These are phyloP conservation scores for Lophiostoma macrostomum DNA, from an alignment of 495 filamentous ascomycete species.

Conservation along the genomic window DNA sequence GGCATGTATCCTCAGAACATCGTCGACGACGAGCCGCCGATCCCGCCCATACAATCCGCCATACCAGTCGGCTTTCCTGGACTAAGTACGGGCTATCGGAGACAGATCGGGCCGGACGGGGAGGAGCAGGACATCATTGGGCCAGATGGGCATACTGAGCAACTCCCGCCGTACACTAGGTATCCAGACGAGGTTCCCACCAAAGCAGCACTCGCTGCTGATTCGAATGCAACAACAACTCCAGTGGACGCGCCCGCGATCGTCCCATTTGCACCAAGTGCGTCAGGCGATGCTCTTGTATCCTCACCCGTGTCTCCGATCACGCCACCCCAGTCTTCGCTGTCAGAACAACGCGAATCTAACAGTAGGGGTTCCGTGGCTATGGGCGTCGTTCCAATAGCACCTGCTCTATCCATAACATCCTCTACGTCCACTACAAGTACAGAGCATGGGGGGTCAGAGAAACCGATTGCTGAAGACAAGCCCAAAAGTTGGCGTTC, in stretches of 20 bases:
- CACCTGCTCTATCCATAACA: constrained; percentile 2
- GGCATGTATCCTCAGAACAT: constrained; percentile 79
- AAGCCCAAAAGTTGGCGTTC: constrained; percentile 14
- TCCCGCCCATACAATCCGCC: constrained; percentile 29
- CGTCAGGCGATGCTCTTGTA: constrained; percentile 17
- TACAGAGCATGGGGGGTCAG: constrained; percentile 2
- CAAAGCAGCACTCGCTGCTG: constrained; percentile 28
- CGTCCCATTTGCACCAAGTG: not conserved
- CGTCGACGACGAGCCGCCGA: constrained; percentile 46
- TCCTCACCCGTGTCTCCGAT: not conserved
- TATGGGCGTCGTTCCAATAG: too few relatives aligned
- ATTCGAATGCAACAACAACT: constrained; percentile 16
- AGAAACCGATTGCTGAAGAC: constrained; percentile 1
- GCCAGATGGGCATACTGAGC: constrained; percentile 86
- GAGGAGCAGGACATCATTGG: constrained; percentile 87
- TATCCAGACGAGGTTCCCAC: constrained; percentile 58
- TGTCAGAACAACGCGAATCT: not conserved
- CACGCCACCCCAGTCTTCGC: not conserved
- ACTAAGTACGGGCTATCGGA: constrained; percentile 58
- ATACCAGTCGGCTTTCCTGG: constrained; percentile 77
- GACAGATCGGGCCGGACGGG: constrained; percentile 71
- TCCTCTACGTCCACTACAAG: not conserved
- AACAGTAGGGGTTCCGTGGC: too few relatives aligned
- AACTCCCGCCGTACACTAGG: constrained; percentile 82
- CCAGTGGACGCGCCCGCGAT: too few relatives aligned